These are phyloP conservation scores for Pestalotiopsis sp. DNA, from an alignment of 2,329 filamentous ascomycete species.

Conservation along the genomic window DNA sequence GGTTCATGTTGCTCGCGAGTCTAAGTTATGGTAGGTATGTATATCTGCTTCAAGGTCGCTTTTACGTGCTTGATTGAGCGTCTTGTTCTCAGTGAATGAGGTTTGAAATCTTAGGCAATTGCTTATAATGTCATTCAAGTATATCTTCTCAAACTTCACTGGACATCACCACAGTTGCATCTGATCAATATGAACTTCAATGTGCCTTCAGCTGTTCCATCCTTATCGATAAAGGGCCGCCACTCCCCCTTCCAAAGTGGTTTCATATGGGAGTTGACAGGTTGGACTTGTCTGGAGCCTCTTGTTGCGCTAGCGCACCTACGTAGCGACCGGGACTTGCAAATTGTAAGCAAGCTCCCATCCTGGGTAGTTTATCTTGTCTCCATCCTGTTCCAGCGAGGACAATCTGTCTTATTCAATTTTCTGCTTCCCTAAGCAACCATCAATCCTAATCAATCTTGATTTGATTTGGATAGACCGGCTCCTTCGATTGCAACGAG, in stretches of 20 bases:
- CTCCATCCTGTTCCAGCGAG: not conserved
- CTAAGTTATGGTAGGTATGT: no score
- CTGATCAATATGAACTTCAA: no score
- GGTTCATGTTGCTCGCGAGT: no score
- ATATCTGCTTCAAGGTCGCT: no score
- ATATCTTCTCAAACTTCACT: no score
- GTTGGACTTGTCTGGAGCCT: not conserved
- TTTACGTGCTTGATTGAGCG: no score
- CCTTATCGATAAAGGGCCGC: conserved; percentile 4
- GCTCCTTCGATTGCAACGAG: not conserved
- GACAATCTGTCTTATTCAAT: not conserved
- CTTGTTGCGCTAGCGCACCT: not conserved
- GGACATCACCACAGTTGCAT: no score
- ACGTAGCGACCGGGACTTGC: not conserved
- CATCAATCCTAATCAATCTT: not conserved
- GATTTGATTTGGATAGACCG: not conserved
- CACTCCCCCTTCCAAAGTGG: not conserved
- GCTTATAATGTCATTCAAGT: no score
- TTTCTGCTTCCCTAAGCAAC: not conserved
- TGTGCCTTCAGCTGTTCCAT: not conserved
- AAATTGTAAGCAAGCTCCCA: not conserved
- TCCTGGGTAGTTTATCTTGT: not conserved
- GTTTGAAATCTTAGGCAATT: no score
- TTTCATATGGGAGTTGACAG: conserved; percentile 5
- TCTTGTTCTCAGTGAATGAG: no score